phyloP scores from a whole-genome alignment of 306 rosid genomes.

The Glycine soja region DNA sequence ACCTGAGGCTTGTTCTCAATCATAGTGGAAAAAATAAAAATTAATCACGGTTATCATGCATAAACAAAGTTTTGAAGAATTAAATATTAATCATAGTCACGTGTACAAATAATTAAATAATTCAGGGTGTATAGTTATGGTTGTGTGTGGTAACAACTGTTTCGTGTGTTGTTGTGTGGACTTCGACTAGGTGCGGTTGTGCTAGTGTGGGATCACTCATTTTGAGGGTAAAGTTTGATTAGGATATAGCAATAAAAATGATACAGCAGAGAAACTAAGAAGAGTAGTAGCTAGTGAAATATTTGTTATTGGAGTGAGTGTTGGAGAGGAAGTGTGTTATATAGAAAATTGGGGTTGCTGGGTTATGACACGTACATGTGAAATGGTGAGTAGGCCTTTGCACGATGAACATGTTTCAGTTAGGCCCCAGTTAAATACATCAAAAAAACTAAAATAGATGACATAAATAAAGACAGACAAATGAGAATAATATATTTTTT shows the following conservation, averaged over 20 bases:
- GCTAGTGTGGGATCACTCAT: background rate
- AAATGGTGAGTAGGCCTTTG: background rate
- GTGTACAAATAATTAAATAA: background rate
- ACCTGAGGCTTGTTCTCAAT: slow-evolving; percentile 66
- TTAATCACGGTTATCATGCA: background rate
- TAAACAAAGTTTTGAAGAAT: background rate
- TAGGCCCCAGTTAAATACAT: background rate
- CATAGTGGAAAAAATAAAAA: background rate
- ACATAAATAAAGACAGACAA: background rate
- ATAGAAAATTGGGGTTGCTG: background rate
- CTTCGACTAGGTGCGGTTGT: background rate
- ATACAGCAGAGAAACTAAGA: background rate
- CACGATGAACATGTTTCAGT: slow-evolving; percentile 17
- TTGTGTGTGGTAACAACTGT: background rate
- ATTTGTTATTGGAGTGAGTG: background rate
- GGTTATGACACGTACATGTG: background rate
- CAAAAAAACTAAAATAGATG: background rate
- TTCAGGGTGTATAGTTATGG: background rate
- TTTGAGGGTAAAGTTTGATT: background rate
- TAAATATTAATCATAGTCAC: background rate
- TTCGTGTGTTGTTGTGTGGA: background rate
- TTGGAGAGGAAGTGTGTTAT: background rate
- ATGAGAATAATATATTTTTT: background rate
- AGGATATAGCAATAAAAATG: background rate
- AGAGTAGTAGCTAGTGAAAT: background rate